These are phyloP conservation scores for Sclerotinia minor DNA, from an alignment of 2,329 filamentous ascomycete species.

Conservation along the genomic window DNA sequence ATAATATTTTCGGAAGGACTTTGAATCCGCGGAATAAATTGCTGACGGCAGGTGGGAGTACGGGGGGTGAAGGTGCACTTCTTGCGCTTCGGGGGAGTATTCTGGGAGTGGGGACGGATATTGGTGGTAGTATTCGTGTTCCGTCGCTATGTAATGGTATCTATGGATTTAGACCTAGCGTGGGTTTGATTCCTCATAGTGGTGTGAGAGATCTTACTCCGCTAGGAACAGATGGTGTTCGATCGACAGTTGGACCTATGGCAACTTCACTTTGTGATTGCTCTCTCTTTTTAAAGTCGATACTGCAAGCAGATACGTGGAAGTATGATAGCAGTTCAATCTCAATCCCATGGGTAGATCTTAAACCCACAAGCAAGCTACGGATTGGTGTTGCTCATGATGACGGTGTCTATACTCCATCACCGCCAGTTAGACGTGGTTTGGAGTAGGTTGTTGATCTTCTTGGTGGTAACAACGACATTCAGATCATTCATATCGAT, in stretches of 20 bases:
- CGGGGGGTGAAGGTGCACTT: constrained; percentile 39
- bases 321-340: constrained; percentile 43
- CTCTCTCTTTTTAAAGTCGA: constrained; percentile 15
- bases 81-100: constrained; percentile 36
- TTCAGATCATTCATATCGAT: neutral
- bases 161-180: constrained; percentile 1
- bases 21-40: constrained; percentile 44
- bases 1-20: constrained; percentile 39
- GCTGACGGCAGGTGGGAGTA: constrained; percentile 37
- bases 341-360: constrained; percentile 13
- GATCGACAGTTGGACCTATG: constrained; percentile 6
- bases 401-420: constrained; percentile 1
- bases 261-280: neutral
- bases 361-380: neutral
- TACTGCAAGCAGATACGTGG: constrained; percentile 23
- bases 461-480: neutral
- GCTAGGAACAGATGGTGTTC: neutral
- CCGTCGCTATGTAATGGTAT: constrained; percentile 6
- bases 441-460: neutral
- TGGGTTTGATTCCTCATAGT: constrained; percentile 5
- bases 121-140: constrained; percentile 29
- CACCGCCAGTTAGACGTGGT: constrained; percentile 2
- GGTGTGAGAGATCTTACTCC: neutral
- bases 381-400: neutral
- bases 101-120: constrained; percentile 39